Evolutionary conservation across 306 rosid species (phyloP).

Genomic region (Astragalus glycyphyllos): DNA sequence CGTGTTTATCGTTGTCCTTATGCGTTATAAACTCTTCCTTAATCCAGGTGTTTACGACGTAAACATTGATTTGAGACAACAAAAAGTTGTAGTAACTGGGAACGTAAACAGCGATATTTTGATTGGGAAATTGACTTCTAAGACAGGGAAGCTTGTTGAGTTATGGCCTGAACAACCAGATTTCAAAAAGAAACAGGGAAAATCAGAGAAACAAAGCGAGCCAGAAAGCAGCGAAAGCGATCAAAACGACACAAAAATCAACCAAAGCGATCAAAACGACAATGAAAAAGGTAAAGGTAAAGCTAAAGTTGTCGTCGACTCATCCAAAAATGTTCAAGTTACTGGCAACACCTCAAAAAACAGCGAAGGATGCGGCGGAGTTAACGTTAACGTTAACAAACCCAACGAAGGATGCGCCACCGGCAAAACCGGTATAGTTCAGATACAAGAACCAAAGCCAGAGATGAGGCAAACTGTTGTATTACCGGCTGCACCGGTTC

Average conservation of each 20-base stretch:
- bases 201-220: constrained; percentile 47
- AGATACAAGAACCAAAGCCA: constrained; percentile 47
- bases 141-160: constrained; percentile 74
- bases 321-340: constrained; percentile 41
- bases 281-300: constrained; percentile 52
- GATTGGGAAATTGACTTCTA: constrained; percentile 53
- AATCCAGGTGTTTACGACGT: constrained; percentile 65
- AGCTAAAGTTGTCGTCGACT: constrained; percentile 27
- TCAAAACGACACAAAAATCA: constrained; percentile 42
- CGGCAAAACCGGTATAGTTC: constrained; percentile 49
- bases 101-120: constrained; percentile 57
- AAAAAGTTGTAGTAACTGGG: constrained; percentile 67
- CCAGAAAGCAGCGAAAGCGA: constrained; percentile 46
- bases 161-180: constrained; percentile 68
- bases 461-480: constrained; percentile 55
- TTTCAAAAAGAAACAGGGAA: constrained; percentile 46
- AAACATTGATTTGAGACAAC: constrained; percentile 71
- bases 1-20: neutral
- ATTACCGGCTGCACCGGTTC: constrained; percentile 44
- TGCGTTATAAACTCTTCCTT: neutral
- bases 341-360: constrained; percentile 6
- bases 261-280: constrained; percentile 39
- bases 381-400: constrained; percentile 19
- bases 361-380: constrained; percentile 19
- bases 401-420: constrained; percentile 44